Evolutionary conservation across 208 protist species (phyloP).

Genomic region (Leishmania tropica): DNA sequence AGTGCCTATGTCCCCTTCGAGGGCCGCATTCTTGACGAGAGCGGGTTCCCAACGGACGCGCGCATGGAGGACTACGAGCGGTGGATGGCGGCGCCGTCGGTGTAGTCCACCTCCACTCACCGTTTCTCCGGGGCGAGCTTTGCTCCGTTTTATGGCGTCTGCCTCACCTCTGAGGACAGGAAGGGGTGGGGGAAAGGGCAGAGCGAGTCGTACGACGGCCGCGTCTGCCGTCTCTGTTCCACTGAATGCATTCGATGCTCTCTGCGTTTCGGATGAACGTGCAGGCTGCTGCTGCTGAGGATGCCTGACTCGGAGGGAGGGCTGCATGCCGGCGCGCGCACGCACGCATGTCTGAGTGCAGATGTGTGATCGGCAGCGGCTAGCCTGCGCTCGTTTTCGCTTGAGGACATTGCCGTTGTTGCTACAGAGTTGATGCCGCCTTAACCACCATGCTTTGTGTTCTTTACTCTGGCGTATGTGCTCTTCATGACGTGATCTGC

Average conservation of each 20-base stretch:
- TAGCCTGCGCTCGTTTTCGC: background rate
- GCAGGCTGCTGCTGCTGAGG: background rate
- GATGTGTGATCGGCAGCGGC: background rate
- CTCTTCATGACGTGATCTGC: background rate
- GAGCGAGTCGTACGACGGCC: background rate
- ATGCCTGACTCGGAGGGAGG: background rate
- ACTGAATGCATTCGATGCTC: background rate
- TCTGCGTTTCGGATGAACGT: background rate
- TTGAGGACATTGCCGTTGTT: background rate
- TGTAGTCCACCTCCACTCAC: background rate
- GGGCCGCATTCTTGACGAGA: constrained; percentile 58
- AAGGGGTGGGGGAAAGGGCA: background rate
- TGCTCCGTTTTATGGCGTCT: background rate
- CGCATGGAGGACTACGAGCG: constrained; percentile 80
- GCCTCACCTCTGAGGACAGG: background rate
- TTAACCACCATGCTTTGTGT: background rate
- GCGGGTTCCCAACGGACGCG: constrained; percentile 76
- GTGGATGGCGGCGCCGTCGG: constrained; percentile 68
- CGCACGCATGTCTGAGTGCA: background rate
- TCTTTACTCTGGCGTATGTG: background rate
- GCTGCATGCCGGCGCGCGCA: background rate
- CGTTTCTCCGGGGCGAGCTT: background rate
- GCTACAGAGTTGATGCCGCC: background rate
- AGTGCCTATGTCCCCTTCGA: constrained; percentile 71
- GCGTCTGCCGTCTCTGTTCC: background rate